phyloP scores from a whole-genome alignment of 371 early-diverging fungal genomes.

The Saksenaea oblongispora region DNA sequence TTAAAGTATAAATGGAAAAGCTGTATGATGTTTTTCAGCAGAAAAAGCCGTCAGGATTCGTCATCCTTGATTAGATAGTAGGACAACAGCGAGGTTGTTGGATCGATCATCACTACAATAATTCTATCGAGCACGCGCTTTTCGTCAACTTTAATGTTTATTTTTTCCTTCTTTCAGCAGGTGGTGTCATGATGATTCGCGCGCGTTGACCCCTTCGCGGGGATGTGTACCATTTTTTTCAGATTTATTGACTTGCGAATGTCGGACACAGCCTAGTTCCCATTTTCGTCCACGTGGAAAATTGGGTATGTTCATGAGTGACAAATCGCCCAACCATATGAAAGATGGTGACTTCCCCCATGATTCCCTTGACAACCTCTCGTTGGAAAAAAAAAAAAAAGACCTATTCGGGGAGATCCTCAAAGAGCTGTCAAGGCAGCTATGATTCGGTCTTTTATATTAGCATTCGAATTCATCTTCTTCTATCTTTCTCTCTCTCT shows the following conservation, averaged over 20 bases:
- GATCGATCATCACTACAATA: conserved; percentile 1
- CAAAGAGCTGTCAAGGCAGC: not conserved
- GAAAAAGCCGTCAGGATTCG: not conserved
- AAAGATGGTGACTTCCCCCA: not conserved
- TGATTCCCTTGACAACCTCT: not conserved
- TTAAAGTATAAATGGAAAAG: not conserved
- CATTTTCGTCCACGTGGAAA: not conserved
- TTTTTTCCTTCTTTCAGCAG: not conserved
- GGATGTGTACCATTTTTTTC: not conserved
- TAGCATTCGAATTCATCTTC: not conserved
- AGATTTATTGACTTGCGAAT: not conserved
- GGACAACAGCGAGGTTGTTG: conserved; percentile 1
- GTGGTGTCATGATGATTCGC: not conserved
- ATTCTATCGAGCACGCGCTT: not conserved
- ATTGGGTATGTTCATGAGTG: not conserved
- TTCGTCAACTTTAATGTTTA: conserved; percentile 1
- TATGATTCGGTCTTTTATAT: not conserved
- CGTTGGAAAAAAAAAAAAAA: not conserved
- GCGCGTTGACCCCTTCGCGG: not conserved
- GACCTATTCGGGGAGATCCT: not conserved
- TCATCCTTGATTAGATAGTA: not conserved
- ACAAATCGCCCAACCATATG: not conserved
- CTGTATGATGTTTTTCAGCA: not conserved
- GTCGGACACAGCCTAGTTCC: conserved; percentile 4
- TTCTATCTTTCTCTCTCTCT: not conserved